These are phyloP conservation scores for Hymenoscyphus scutula DNA, from an alignment of 2,329 filamentous ascomycete genomes.

Conservation along the genomic window DNA sequence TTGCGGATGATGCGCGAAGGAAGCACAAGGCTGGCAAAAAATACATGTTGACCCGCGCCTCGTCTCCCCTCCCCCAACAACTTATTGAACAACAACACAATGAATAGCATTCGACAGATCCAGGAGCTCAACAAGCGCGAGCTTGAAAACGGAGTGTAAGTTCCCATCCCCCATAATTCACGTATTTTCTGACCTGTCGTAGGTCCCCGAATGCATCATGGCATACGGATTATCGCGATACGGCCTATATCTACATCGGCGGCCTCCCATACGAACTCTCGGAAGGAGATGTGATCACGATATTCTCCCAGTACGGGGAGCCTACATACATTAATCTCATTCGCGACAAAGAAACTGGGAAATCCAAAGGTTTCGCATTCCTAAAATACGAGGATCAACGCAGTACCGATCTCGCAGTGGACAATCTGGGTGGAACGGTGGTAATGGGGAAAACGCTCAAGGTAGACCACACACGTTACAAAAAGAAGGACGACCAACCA, in stretches of 20 bases:
- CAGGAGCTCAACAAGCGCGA: constrained; percentile 92
- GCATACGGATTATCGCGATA: constrained; percentile 97
- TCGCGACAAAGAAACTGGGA: constrained; percentile 94
- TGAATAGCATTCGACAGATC: constrained; percentile 94
- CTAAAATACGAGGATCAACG: constrained; percentile 98
- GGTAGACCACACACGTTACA: constrained; percentile 93
- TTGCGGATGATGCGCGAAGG: constrained; percentile 4
- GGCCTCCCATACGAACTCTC: constrained; percentile 89
- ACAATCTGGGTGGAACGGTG: constrained; percentile 86
- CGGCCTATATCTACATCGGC: constrained; percentile 94
- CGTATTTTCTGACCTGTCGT: constrained; percentile 18
- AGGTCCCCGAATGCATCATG: constrained; percentile 85
- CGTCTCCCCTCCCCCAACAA: constrained; percentile 4
- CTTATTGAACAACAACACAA: constrained; percentile 39
- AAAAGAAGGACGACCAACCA: constrained; percentile 75
- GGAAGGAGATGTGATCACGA: constrained; percentile 92
- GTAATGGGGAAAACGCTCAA: constrained; percentile 77
- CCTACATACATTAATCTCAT: constrained; percentile 89
- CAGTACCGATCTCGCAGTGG: constrained; percentile 91
- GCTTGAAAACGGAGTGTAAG: constrained; percentile 81
- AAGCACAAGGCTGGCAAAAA: constrained; percentile 3
- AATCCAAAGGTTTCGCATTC: constrained; percentile 91
- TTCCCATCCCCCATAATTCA: constrained; percentile 24
- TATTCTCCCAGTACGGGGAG: constrained; percentile 96
- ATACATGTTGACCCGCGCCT: constrained; percentile 9